Conservation (phyloP, 1,284 basidiomycete species). For the Puccinia triticina region DNA sequence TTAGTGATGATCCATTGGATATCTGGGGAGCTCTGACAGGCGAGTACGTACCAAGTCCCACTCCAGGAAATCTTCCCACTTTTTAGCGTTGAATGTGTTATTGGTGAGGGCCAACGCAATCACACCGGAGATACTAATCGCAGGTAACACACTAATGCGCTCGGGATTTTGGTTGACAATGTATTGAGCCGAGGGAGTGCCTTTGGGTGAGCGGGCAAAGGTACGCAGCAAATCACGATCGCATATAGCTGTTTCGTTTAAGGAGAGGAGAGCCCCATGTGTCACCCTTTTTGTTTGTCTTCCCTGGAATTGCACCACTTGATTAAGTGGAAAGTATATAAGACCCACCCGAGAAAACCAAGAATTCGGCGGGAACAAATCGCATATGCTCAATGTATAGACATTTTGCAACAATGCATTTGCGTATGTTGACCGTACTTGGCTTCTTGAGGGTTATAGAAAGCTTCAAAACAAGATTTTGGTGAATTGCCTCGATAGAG, state of each 20-base stretch:
- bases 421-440: neutral
- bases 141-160: neutral
- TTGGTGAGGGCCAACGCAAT: neutral
- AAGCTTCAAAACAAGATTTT: neutral
- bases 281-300: too few species aligned
- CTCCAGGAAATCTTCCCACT: slow-evolving; percentile 15
- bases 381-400: neutral
- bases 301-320: too few species aligned
- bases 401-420: neutral
- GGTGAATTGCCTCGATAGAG: neutral
- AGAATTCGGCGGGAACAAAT: neutral
- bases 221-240: neutral
- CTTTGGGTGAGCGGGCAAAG: neutral
- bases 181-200: neutral
- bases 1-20: too few species aligned
- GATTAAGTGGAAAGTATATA: too few species aligned
- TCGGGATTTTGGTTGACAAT: neutral
- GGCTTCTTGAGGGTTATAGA: slow-evolving; percentile 23
- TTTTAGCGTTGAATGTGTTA: neutral
- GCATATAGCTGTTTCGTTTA: slow-evolving; percentile 9
- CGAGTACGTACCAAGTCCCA: slow-evolving; percentile 16
- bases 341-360: slow-evolving; percentile 18
- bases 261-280: neutral
- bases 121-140: neutral
- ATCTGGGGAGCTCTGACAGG: too few species aligned